Evolutionary conservation across 371 early-diverging fungal genomes (phyloP).

Genomic region (Saksenaea oblongispora): DNA sequence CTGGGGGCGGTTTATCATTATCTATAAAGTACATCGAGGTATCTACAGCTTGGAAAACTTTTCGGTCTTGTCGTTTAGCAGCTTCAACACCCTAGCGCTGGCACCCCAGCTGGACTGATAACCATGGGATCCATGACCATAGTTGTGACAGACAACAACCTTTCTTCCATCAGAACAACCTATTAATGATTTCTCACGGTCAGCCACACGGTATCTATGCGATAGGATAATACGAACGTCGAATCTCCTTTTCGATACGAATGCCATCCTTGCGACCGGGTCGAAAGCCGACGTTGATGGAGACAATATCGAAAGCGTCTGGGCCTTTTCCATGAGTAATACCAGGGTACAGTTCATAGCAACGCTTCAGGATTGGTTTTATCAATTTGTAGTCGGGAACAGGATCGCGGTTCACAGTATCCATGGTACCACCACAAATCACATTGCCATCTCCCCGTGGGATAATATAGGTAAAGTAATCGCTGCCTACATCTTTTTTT

Average conservation of each 20-base stretch:
- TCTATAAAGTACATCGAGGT: too few relatives aligned
- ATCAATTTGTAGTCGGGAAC: conserved; percentile 34
- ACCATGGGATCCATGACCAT: conserved; percentile 46
- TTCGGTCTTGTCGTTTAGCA: conserved; percentile 19
- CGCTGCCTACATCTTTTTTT: conserved; percentile 15
- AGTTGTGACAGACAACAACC: conserved; percentile 41
- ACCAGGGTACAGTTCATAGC: conserved; percentile 36
- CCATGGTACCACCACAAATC: conserved; percentile 66
- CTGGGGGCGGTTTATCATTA: too few relatives aligned
- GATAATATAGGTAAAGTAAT: conserved; percentile 72
- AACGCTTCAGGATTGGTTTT: conserved; percentile 30
- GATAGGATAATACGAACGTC: conserved; percentile 55
- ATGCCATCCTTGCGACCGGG: conserved; percentile 74
- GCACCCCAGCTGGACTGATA: conserved; percentile 52
- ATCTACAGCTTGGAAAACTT: conserved; percentile 33
- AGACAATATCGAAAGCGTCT: conserved; percentile 57
- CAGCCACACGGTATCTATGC: too few relatives aligned
- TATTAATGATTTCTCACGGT: neutral
- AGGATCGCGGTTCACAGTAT: conserved; percentile 29
- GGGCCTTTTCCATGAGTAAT: conserved; percentile 43
- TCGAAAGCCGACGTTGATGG: conserved; percentile 71
- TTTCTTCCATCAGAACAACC: conserved; percentile 28
- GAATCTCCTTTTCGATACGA: conserved; percentile 66
- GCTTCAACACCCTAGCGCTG: conserved; percentile 26
- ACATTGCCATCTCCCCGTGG: conserved; percentile 79